Percentiles rank a stretch among this genome's conserved stretches.
These are phyloP conservation scores for Berkeleyomyces basicola DNA, from an alignment of 2,329 filamentous ascomycete species.

Conservation along the genomic window DNA sequence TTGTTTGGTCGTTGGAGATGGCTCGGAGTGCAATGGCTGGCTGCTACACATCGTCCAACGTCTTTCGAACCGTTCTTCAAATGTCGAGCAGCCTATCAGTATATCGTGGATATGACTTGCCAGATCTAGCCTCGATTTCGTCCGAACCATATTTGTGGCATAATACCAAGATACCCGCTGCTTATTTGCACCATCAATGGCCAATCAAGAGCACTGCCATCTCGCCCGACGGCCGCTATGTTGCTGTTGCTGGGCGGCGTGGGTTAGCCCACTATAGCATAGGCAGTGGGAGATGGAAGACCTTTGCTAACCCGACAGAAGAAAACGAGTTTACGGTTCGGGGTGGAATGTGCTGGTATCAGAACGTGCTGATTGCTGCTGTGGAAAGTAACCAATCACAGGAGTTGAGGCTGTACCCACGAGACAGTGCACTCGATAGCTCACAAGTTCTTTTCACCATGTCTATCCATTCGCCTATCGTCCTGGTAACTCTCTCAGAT, in stretches of 20 bases:
- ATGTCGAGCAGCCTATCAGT: constrained; percentile 79
- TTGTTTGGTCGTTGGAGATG: constrained; percentile 79
- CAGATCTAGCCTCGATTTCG: constrained; percentile 79
- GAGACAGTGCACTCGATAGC: constrained; percentile 63
- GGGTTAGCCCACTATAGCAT: constrained; percentile 93
- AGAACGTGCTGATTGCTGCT: constrained; percentile 83
- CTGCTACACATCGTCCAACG: constrained; percentile 80
- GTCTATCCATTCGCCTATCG: constrained; percentile 67
- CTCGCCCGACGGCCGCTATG: constrained; percentile 81
- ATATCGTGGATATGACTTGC: constrained; percentile 82
- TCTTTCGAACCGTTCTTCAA: constrained; percentile 76
- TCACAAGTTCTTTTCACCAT: constrained; percentile 60
- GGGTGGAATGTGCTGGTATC: constrained; percentile 97
- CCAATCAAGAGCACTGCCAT: constrained; percentile 76
- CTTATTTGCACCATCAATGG: constrained; percentile 84
- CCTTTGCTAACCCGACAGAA: constrained; percentile 61
- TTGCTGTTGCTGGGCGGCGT: constrained; percentile 85
- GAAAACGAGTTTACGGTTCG: constrained; percentile 87
- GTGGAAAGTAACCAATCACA: constrained; percentile 73
- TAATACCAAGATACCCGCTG: constrained; percentile 66
- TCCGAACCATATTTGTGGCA: constrained; percentile 93
- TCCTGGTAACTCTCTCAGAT: constrained; percentile 74
- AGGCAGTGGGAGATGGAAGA: constrained; percentile 88
- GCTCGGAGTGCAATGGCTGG: constrained; percentile 84
- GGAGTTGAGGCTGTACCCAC: constrained; percentile 81